Base-by-base conservation (phyloP, 257 asterid species). In the Euphrasia confusa region DNA sequence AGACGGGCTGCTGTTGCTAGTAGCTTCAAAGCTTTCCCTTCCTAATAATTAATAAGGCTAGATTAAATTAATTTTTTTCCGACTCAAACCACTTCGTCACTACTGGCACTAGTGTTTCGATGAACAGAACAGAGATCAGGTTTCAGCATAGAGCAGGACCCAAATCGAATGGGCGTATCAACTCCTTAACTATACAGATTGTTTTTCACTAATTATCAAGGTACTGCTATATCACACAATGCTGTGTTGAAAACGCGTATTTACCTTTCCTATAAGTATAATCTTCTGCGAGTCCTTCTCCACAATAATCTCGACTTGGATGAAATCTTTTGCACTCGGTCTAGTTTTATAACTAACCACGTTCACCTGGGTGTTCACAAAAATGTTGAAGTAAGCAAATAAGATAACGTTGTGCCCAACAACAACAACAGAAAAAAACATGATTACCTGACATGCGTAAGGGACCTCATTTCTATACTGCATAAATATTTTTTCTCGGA, bases 381-480 rank as follows among this genome's bases (percentile, higher is more conserved):
- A 62, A 37, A 53, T 33, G n/a, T 55, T 61, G 52, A 44, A 61
- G 42, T 42, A 56, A 60, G 28, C 45, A 74, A 7, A 56, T 55
- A 45, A 21, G 30, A 56, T 52, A 44, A 8, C 8, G 26, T 10
- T 10, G 53, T 10, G 53, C 53, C 45, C 21, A 45, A 45, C 52
- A 45, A 45, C 15, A 45, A 4, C 12, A 2, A 45, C 6, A n/a
- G 4, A 1, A 44, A 44, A 12, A 44, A 12, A 45, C 17, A 45
- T 11, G 4, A 45, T 26, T 71, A 90, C 98, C 97, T 92, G 99
- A 74, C 95, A 89, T n/a, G 99, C 95, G 69, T 92, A 92, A 61
- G 99, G 99, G 73, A 92, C 90, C 80, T 89, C 99, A 58, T 86
- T 80, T 30, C 91, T 82, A 69, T 81, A 92, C 77, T 92, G 99